Evolutionary conservation across 1,284 basidiomycete species (phyloP).

Genomic region (Cryptococcus sp.): DNA sequence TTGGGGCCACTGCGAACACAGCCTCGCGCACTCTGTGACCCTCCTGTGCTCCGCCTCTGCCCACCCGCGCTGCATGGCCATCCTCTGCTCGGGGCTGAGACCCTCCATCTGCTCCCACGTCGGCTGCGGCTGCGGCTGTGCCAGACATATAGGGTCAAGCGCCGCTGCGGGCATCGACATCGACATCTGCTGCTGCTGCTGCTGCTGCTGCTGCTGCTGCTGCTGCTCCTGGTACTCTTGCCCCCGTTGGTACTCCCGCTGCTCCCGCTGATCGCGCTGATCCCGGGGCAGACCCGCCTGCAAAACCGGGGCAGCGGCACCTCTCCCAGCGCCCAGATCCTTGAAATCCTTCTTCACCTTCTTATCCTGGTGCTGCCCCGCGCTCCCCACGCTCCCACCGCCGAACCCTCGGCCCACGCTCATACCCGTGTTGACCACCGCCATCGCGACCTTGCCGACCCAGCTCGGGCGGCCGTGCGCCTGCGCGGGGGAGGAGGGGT

Average conservation of each 20-base stretch:
- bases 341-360: not conserved
- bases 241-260: no score
- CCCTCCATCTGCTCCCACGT: constrained; percentile 10
- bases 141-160: not conserved
- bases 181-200: no score
- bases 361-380: not conserved
- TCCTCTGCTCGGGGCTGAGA: constrained; percentile 12
- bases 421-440: constrained; percentile 30
- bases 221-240: no score
- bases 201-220: no score
- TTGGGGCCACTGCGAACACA: constrained; percentile 63
- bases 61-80: constrained; percentile 28
- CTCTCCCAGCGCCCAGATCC: not conserved
- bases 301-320: no score
- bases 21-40: constrained; percentile 37
- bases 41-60: constrained; percentile 31
- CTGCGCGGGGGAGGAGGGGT: not conserved
- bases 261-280: no score
- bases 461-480: constrained; percentile 20
- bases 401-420: constrained; percentile 25
- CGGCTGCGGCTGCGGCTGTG: constrained; percentile 1
- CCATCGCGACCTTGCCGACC: constrained; percentile 45
- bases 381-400: constrained; percentile 19
- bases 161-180: not conserved
- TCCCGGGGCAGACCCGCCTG: no score